Evolutionary conservation across 768 basidiomycete species (phyloP).

Genomic region (Paxillus rubicundulus): DNA sequence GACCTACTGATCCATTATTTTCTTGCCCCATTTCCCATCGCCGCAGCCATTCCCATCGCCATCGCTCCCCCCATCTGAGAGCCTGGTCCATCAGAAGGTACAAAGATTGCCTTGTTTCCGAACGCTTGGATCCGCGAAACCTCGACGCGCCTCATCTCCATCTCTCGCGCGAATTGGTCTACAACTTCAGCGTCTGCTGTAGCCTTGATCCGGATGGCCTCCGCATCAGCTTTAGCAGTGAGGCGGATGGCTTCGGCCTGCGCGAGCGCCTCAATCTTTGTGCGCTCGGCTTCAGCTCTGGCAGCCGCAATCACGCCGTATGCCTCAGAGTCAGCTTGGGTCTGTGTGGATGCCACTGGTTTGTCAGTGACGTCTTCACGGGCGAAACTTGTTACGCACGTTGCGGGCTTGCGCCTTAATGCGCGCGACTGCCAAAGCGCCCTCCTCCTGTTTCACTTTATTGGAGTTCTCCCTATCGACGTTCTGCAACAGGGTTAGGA

Average conservation of each 20-base stretch:
- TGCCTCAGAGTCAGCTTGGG: slow-evolving; percentile 73
- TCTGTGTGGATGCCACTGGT: slow-evolving; percentile 29
- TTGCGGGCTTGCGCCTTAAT: slow-evolving; percentile 68
- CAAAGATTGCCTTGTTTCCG: slow-evolving; percentile 68
- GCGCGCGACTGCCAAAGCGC: slow-evolving; percentile 69
- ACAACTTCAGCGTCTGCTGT: slow-evolving; percentile 57
- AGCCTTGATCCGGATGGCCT: slow-evolving; percentile 63
- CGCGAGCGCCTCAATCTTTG: slow-evolving; percentile 71
- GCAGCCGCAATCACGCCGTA: slow-evolving; percentile 73
- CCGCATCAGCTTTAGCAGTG: slow-evolving; percentile 72
- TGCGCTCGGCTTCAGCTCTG: slow-evolving; percentile 64
- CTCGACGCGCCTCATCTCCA: slow-evolving; percentile 68
- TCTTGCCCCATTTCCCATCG: slow-evolving; percentile 44
- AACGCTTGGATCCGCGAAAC: slow-evolving; percentile 61
- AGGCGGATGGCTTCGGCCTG: slow-evolving; percentile 76
- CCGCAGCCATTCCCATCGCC: slow-evolving; percentile 69
- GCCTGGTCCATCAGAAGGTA: slow-evolving; percentile 59
- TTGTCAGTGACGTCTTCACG: slow-evolving; percentile 7
- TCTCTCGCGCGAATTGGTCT: slow-evolving; percentile 72
- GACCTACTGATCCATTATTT: slow-evolving; percentile 4
- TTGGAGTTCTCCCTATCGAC: slow-evolving; percentile 87
- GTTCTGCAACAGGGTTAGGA: slow-evolving; percentile 44
- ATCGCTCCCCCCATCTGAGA: slow-evolving; percentile 58
- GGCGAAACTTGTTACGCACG: slow-evolving; percentile 26
- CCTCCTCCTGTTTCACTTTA: slow-evolving; percentile 83